phyloP scores from a whole-genome alignment of 805 yeast species.

The Candida namnaoensis region DNA sequence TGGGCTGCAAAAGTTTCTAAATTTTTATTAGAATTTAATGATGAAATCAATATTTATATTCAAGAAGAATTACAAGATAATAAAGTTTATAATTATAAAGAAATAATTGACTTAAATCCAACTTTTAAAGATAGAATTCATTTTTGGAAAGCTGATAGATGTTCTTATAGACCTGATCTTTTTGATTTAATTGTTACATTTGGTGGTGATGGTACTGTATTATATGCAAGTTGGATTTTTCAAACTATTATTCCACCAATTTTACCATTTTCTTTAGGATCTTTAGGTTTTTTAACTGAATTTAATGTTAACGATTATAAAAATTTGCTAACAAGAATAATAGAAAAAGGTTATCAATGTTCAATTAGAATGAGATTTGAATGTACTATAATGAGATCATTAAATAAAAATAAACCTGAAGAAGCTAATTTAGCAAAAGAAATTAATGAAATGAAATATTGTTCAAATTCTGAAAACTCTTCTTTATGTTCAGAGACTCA shows the following conservation, averaged over 20 bases:
- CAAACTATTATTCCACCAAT: constrained; percentile 57
- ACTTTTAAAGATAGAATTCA: constrained; percentile 5
- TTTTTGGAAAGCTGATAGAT: constrained; percentile 18
- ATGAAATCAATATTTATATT: constrained; percentile 10
- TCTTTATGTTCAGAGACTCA: constrained; percentile 18
- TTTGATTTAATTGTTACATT: constrained; percentile 54
- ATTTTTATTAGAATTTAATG: constrained; percentile 12
- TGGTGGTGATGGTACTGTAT: constrained; percentile 70
- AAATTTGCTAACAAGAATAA: constrained; percentile 24
- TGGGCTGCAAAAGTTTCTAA: constrained; percentile 15
- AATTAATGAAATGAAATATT: constrained; percentile 10
- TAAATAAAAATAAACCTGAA: constrained; percentile 5
- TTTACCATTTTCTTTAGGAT: constrained; percentile 55
- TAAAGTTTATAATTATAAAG: constrained; percentile 4
- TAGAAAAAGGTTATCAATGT: constrained; percentile 35
- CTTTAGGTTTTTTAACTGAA: constrained; percentile 54
- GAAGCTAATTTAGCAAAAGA: constrained; percentile 14
- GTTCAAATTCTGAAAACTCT: constrained; percentile 14
- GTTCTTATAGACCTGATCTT: constrained; percentile 20
- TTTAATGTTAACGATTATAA: constrained; percentile 35
- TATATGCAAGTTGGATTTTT: constrained; percentile 55
- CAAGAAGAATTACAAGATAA: constrained; percentile 10
- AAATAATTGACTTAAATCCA: constrained; percentile 4
- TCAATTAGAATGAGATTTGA: constrained; percentile 42
- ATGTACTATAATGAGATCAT: constrained; percentile 35